Evolutionary conservation across 441 rosid genomes (phyloP).

Genomic region (Eugenia klotzschiana): DNA sequence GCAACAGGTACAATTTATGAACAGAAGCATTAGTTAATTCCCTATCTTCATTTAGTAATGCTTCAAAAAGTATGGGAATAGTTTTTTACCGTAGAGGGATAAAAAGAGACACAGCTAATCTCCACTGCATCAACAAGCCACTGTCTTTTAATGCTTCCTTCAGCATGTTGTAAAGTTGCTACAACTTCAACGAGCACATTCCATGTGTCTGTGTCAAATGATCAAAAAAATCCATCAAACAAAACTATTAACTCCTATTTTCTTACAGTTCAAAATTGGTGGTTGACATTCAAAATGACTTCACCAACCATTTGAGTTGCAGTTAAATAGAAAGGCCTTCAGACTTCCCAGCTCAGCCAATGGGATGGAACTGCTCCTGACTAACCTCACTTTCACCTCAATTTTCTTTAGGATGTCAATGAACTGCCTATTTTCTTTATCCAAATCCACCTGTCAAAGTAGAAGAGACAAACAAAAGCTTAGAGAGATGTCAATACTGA

Average conservation of each 20-base stretch:
- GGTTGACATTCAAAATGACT: background rate
- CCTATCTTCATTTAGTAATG: background rate
- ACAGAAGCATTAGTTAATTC: background rate
- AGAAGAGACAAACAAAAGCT: conserved; percentile 7
- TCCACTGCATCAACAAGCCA: conserved; percentile 84
- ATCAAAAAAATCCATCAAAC: background rate
- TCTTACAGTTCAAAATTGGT: background rate
- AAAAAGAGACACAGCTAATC: conserved; percentile 65
- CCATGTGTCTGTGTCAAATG: conserved; percentile 44
- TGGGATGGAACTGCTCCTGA: conserved; percentile 40
- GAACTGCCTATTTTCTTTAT: conserved; percentile 13
- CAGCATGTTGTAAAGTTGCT: conserved; percentile 53
- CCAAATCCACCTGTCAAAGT: conserved; percentile 37
- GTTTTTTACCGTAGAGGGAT: conserved; percentile 66
- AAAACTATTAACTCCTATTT: background rate
- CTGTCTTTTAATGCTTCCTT: conserved; percentile 60
- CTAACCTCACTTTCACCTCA: conserved; percentile 63
- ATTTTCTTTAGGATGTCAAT: conserved; percentile 40
- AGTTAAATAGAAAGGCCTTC: conserved; percentile 51
- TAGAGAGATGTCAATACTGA: background rate
- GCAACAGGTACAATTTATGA: background rate
- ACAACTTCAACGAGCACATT: conserved; percentile 53
- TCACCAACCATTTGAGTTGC: conserved; percentile 47
- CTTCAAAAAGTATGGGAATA: background rate
- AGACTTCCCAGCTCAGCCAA: conserved; percentile 49